Conservation (phyloP, 2,329 filamentous ascomycete genomes). For the Gliomastix tumulicola region DNA sequence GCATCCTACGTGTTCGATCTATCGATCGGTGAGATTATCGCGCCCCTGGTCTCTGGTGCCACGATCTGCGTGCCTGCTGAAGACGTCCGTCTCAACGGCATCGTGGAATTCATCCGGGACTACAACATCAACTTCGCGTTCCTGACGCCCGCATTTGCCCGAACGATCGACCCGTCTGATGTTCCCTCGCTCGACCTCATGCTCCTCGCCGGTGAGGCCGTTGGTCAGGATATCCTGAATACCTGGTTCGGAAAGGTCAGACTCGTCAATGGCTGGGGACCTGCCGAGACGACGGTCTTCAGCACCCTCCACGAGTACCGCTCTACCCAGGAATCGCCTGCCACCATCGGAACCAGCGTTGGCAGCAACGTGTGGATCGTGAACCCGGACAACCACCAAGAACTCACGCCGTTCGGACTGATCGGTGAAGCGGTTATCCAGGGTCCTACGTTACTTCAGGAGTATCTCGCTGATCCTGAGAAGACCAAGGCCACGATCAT, state of each 20-base stretch:
- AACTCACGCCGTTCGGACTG: conserved; percentile 14
- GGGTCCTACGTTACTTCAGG: conserved; percentile 12
- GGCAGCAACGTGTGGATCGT: conserved; percentile 18
- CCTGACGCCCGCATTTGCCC: conserved; percentile 7
- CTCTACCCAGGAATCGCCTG: background rate
- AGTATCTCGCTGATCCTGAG: conserved; percentile 12
- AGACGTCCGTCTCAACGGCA: background rate
- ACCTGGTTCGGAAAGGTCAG: conserved; percentile 4
- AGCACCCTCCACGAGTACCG: conserved; percentile 5
- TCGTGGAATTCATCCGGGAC: conserved; percentile 1
- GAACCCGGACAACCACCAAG: conserved; percentile 15
- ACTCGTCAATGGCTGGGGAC: conserved; percentile 3
- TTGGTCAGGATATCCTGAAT: conserved; percentile 4
- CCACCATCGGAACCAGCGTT: conserved; percentile 5
- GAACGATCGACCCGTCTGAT: conserved; percentile 3
- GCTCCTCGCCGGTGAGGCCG: conserved; percentile 6
- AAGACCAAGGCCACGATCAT: conserved; percentile 21
- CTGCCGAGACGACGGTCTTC: conserved; percentile 1
- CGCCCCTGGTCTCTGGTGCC: conserved; percentile 8
- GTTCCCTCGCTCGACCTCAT: conserved; percentile 5
- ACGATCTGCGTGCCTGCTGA: conserved; percentile 5
- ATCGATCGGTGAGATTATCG: conserved; percentile 35
- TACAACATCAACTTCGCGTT: conserved; percentile 4
- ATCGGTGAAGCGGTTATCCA: conserved; percentile 18
- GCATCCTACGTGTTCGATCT: conserved; percentile 40